Base-by-base conservation (phyloP, 1,139 yeast genomes). In the Kodamaea sp. region DNA sequence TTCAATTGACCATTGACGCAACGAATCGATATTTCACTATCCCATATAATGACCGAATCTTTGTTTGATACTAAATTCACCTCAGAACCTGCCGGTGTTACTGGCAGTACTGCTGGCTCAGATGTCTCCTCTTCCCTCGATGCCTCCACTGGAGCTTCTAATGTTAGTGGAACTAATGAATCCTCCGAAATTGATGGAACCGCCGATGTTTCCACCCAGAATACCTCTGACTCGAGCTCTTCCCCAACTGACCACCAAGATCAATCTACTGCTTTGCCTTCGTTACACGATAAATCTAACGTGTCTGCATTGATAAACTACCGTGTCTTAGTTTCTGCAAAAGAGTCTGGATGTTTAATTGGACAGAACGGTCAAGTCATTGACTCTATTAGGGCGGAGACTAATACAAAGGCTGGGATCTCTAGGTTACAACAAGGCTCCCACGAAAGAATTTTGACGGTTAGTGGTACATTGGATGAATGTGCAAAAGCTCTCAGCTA, bases 261-360 rank as follows among this genome's bases (percentile, higher is more conserved):
- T 26, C 43, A 42, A 18, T 46, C 57, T 19, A 52, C 59, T 21
- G 38, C 51, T 20, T 53, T 62, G 41, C 70, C 70, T 2, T 54
- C 63, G 23, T 41, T 61, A 34, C 54, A 54, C 26, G 63, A 60
- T 34, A 52, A 48, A 29, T 47, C 60, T 16, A 56, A 59, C 41
- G 54, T 60, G 7, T 51, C 63, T 10, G 66, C 71, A 5, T 65
- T 76, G 37, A 73, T 77, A 41, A 78, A 78, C 38, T 74, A 69
- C 54, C 72, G 96, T 47, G 77, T 89, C 2, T 69, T 89, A 28
- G 87, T 89, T 15, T 79, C 94, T 9, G 79, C 94, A 37, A 85
- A 84, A 55, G 97, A 89, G 60, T 90, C 96, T 10, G 96, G 96
- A 13, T 85, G 90, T 43, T 79, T 89, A 43, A 89, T 89, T 51